Conservation (phyloP, 306 rosid species). For the Argentina anserina region DNA sequence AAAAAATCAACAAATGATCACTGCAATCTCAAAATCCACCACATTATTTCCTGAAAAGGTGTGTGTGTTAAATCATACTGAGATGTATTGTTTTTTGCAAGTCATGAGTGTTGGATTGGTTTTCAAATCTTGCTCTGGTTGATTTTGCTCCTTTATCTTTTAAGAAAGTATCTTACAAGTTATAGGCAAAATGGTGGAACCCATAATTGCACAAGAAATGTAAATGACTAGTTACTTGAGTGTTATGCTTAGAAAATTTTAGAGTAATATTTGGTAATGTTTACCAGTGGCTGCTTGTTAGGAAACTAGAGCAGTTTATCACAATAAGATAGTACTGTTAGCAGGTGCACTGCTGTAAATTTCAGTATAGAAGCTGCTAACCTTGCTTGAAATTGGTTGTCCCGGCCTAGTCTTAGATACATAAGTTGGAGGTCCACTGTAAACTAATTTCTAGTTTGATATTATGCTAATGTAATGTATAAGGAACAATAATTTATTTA, state of each 20-base stretch:
- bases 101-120: neutral
- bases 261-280: neutral
- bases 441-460: neutral
- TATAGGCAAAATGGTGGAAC: neutral
- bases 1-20: constrained; percentile 52
- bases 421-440: neutral
- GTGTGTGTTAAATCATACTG: neutral
- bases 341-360: neutral
- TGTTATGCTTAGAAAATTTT: neutral
- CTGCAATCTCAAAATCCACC: constrained; percentile 63
- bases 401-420: neutral
- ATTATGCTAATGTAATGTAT: neutral
- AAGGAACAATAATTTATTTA: neutral
- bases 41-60: constrained; percentile 95
- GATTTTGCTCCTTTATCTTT: neutral
- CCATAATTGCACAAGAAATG: neutral
- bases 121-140: neutral
- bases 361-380: neutral
- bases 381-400: neutral
- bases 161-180: neutral
- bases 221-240: neutral
- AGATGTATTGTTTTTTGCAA: neutral
- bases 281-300: neutral
- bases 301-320: neutral
- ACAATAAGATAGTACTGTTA: neutral